These are phyloP conservation scores for Arabis alpina DNA, from an alignment of 345 rosid genomes.

Conservation along the genomic window DNA sequence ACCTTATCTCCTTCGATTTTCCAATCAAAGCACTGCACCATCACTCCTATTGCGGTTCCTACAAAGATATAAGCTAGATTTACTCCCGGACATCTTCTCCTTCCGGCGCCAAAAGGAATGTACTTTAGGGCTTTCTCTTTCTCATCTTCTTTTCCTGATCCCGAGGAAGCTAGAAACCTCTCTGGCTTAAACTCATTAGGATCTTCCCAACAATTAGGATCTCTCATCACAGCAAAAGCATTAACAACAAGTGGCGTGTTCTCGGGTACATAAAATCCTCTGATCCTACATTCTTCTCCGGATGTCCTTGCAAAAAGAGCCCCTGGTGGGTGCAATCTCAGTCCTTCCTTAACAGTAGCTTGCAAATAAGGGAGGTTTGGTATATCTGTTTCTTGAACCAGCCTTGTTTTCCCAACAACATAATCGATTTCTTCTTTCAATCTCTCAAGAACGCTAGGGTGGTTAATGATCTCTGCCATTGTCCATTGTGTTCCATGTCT, in stretches of 20 bases:
- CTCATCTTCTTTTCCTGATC: conserved; percentile 24
- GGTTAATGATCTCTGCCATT: conserved; percentile 61
- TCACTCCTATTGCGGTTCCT: conserved; percentile 15
- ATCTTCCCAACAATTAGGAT: conserved; percentile 57
- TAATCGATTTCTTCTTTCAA: conserved; percentile 54
- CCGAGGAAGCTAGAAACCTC: conserved; percentile 45
- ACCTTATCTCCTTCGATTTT: conserved; percentile 47
- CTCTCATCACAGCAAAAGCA: conserved; percentile 62
- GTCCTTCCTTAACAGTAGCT: conserved; percentile 16
- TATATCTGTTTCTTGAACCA: conserved; percentile 60
- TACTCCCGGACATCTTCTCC: conserved; percentile 67
- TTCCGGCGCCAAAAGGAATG: conserved; percentile 64
- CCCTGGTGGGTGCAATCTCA: conserved; percentile 61
- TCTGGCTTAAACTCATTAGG: conserved; percentile 58
- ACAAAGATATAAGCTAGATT: conserved; percentile 41
- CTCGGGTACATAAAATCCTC: conserved; percentile 53
- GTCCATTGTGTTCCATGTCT: conserved; percentile 58
- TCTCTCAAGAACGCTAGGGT: conserved; percentile 51
- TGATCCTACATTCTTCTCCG: conserved; percentile 44
- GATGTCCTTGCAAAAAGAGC: conserved; percentile 52
- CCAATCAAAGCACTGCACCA: conserved; percentile 41
- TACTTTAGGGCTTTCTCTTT: conserved; percentile 56
- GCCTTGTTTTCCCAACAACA: conserved; percentile 47
- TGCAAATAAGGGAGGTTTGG: conserved; percentile 57
- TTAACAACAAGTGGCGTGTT: conserved; percentile 54